Conservation (phyloP, 2,329 filamentous ascomycete genomes). For the Microdochium nivale region DNA sequence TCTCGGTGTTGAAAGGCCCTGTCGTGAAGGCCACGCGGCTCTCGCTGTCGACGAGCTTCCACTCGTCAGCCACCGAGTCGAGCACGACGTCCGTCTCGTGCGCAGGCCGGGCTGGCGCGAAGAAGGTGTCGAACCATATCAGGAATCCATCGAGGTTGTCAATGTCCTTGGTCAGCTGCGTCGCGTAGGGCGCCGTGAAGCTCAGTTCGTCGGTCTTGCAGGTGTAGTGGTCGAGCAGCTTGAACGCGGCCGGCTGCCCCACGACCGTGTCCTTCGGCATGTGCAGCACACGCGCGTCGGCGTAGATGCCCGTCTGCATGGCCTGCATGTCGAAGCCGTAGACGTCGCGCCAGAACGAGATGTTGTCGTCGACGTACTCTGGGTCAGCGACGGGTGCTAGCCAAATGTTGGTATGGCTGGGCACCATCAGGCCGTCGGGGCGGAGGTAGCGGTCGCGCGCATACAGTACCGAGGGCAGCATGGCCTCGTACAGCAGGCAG, state of each 20-base stretch:
- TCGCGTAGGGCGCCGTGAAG: conserved; percentile 62
- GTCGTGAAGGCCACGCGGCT: conserved; percentile 80
- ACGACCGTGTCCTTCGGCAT: conserved; percentile 54
- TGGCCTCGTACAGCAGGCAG: conserved; percentile 84
- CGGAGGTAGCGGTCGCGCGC: conserved; percentile 81
- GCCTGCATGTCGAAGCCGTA: conserved; percentile 93
- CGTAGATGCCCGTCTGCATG: conserved; percentile 76
- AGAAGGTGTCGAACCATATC: conserved; percentile 93
- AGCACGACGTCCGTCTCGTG: conserved; percentile 37
- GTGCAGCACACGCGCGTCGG: conserved; percentile 72
- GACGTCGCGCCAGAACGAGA: conserved; percentile 82
- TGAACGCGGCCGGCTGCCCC: conserved; percentile 56
- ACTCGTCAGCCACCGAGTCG: conserved; percentile 49
- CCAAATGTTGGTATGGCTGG: conserved; percentile 75
- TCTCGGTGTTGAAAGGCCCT: conserved; percentile 65
- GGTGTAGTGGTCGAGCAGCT: conserved; percentile 68
- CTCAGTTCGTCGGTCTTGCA: conserved; percentile 63
- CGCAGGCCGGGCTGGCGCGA: conserved; percentile 53
- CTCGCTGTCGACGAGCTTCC: conserved; percentile 26
- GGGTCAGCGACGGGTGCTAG: conserved; percentile 72
- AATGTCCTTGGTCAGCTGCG: conserved; percentile 51
- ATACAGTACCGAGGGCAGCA: conserved; percentile 87
- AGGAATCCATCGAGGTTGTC: conserved; percentile 76
- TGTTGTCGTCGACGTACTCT: conserved; percentile 68
- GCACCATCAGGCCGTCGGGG: conserved; percentile 73